Conservation (phyloP, 2,329 filamentous ascomycete genomes). For the Arachnopeziza araneosa region DNA sequence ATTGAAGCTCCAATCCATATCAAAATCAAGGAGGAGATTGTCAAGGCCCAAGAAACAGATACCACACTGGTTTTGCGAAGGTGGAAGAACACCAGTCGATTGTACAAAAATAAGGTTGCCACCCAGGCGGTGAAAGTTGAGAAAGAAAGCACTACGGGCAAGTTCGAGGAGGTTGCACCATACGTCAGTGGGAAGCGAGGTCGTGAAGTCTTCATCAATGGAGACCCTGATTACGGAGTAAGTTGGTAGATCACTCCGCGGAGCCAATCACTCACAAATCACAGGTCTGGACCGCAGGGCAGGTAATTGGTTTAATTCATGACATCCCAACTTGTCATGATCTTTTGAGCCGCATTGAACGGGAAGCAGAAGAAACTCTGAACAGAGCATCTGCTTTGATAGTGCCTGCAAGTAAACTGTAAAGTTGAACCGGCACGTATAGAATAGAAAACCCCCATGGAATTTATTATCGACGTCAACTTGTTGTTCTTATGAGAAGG, state of each 20-base stretch:
- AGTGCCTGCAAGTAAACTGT: constrained; percentile 48
- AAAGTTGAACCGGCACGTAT: not conserved
- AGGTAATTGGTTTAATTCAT: constrained; percentile 85
- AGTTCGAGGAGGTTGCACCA: constrained; percentile 84
- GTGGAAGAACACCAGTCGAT: constrained; percentile 86
- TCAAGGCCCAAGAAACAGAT: constrained; percentile 81
- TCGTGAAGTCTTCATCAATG: constrained; percentile 84
- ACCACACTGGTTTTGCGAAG: constrained; percentile 81
- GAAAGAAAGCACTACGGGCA: constrained; percentile 71
- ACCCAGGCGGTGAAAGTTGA: constrained; percentile 78
- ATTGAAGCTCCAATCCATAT: constrained; percentile 86
- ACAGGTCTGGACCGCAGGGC: constrained; percentile 93
- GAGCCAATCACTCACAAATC: constrained; percentile 8
- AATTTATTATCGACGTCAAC: no score
- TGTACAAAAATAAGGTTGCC: constrained; percentile 89
- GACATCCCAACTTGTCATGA: constrained; percentile 73
- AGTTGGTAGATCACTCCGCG: constrained; percentile 34
- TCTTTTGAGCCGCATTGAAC: constrained; percentile 68
- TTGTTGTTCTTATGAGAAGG: no score
- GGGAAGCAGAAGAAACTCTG: constrained; percentile 64
- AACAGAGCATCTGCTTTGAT: constrained; percentile 53
- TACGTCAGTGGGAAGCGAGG: constrained; percentile 88
- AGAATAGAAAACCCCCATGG: not conserved
- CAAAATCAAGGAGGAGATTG: constrained; percentile 92
- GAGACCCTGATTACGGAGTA: constrained; percentile 85